These are phyloP conservation scores for Aspergillus alliaceus DNA, from an alignment of 2,329 filamentous ascomycete genomes.

Conservation along the genomic window DNA sequence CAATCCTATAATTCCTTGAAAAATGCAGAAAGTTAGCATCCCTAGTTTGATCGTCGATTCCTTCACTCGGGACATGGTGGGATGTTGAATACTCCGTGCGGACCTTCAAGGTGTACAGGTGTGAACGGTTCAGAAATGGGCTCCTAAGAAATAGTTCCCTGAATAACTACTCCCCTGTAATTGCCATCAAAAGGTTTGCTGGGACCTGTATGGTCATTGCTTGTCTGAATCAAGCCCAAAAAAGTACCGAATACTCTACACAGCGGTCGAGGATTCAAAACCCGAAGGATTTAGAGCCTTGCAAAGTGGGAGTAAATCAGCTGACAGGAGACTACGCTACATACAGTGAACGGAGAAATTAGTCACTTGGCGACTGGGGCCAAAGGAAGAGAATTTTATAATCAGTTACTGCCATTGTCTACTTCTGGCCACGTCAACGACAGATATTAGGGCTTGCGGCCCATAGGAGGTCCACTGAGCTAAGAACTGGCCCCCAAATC, in stretches of 20 bases:
- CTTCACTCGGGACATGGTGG: background rate
- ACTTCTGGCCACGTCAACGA: background rate
- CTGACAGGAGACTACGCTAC: too few species aligned
- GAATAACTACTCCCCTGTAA: too few species aligned
- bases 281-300: background rate
- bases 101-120: too few species aligned
- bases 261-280: background rate
- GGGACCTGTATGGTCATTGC: background rate
- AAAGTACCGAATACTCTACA: background rate
- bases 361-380: background rate
- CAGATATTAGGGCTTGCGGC: background rate
- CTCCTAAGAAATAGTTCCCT: too few species aligned
- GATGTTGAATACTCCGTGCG: background rate
- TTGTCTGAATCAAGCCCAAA: background rate
- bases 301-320: background rate
- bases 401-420: too few species aligned
- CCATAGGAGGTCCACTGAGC: background rate
- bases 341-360: too few species aligned
- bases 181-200: background rate
- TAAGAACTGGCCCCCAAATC: background rate
- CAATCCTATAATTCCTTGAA: too few species aligned
- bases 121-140: background rate
- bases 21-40: too few species aligned
- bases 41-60: background rate
- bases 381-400: background rate